Evolutionary conservation across 371 early-diverging fungal genomes (phyloP).

Genomic region (Blakeslea trispora): DNA sequence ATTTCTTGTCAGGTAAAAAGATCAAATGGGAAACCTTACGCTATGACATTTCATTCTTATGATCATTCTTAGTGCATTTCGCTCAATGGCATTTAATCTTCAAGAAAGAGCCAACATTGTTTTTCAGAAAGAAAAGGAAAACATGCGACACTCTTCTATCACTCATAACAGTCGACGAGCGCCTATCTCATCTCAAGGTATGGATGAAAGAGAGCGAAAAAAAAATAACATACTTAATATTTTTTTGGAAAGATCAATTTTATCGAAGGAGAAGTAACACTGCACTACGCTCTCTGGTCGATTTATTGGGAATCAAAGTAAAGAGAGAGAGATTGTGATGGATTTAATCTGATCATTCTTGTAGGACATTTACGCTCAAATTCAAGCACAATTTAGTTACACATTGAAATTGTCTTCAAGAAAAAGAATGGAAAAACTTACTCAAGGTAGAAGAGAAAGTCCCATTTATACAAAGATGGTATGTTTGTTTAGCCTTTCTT

Average conservation of each 20-base stretch:
- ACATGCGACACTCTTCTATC: slow-evolving; percentile 38
- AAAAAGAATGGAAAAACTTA: slow-evolving; percentile 48
- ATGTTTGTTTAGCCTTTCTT: neutral
- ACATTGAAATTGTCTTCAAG: slow-evolving; percentile 52
- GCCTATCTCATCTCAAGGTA: slow-evolving; percentile 52
- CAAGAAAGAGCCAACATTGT: slow-evolving; percentile 60
- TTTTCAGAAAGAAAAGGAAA: slow-evolving; percentile 47
- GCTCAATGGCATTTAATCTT: slow-evolving; percentile 58
- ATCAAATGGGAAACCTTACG: neutral
- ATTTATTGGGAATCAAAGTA: slow-evolving; percentile 53
- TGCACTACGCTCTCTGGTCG: slow-evolving; percentile 52
- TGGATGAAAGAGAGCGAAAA: slow-evolving; percentile 1
- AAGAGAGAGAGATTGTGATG: too few species aligned
- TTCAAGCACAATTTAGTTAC: slow-evolving; percentile 58
- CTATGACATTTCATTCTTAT: neutral
- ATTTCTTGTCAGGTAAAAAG: slow-evolving; percentile 61
- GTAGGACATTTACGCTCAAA: slow-evolving; percentile 52
- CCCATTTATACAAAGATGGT: slow-evolving; percentile 40
- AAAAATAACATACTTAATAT: too few species aligned
- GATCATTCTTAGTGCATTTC: slow-evolving; percentile 45
- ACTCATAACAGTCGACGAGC: slow-evolving; percentile 44
- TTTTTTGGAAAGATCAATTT: slow-evolving; percentile 42
- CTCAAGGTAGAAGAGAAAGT: slow-evolving; percentile 41
- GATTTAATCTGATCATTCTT: neutral
- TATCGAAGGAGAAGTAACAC: slow-evolving; percentile 54